Conservation (phyloP, 2,329 filamentous ascomycete species). For the Macroventuria anomochaeta region DNA sequence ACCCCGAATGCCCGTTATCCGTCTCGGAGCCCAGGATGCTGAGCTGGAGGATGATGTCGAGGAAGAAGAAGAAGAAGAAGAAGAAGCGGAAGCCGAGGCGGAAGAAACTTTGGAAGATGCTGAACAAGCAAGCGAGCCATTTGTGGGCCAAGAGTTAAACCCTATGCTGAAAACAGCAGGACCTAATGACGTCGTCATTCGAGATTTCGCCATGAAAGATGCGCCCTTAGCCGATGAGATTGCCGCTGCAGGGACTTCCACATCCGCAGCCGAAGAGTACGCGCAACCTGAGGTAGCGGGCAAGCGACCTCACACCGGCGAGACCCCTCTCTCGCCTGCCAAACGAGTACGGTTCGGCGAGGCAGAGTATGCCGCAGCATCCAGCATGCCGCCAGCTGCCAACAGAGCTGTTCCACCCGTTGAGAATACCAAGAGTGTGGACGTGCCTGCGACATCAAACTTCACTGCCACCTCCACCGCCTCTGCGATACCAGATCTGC, state of each 20-base stretch:
- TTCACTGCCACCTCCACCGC: constrained; percentile 26
- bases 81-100: constrained; percentile 26
- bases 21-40: constrained; percentile 27
- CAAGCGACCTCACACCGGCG: constrained; percentile 36
- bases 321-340: constrained; percentile 31
- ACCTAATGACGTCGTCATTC: constrained; percentile 13
- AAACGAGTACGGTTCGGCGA: constrained; percentile 37
- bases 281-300: constrained; percentile 12
- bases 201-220: constrained; percentile 28
- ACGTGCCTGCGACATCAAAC: constrained; percentile 23
- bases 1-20: constrained; percentile 56
- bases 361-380: constrained; percentile 10
- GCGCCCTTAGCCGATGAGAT: neutral
- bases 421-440: neutral
- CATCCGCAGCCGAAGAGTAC: neutral
- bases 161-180: constrained; percentile 28
- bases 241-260: neutral
- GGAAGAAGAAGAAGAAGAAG: constrained; percentile 32
- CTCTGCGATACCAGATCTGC: constrained; percentile 23
- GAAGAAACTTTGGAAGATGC: constrained; percentile 22
- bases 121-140: constrained; percentile 62
- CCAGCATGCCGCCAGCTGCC: constrained; percentile 8
- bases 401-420: neutral
- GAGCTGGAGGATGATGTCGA: constrained; percentile 34
- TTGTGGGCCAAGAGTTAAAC: constrained; percentile 45